Percentiles rank a stretch among this genome's conserved stretches.
Evolutionary conservation across 2,329 filamentous ascomycete species (phyloP).

Genomic region (Meredithiella fracta): DNA sequence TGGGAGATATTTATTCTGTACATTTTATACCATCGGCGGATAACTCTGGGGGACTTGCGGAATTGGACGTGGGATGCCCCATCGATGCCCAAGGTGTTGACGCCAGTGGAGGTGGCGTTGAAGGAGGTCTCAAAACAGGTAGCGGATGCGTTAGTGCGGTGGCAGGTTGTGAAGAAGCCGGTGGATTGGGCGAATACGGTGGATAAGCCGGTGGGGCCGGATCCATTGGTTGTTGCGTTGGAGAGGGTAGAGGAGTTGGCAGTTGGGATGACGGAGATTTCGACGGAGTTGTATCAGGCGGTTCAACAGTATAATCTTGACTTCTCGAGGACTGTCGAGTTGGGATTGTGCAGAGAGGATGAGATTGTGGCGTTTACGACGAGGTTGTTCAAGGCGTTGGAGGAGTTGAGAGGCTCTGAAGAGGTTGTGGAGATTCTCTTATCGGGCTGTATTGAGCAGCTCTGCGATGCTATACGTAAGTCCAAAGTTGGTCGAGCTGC

Average conservation of each 20-base stretch:
- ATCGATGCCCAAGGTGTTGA: slow-evolving; percentile 15
- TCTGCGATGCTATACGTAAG: slow-evolving; percentile 5
- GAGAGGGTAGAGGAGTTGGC: slow-evolving; percentile 3
- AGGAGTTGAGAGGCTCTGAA: not conserved
- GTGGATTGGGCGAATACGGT: slow-evolving; percentile 10
- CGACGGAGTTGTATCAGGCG: slow-evolving; percentile 1
- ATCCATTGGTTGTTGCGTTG: slow-evolving; percentile 6
- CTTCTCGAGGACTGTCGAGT: slow-evolving; percentile 5
- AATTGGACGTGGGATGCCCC: slow-evolving; percentile 39
- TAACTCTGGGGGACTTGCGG: slow-evolving; percentile 25
- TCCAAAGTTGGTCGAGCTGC: slow-evolving; percentile 5
- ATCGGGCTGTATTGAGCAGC: slow-evolving; percentile 1
- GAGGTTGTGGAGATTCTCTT: slow-evolving; percentile 7
- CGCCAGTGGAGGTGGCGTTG: not conserved
- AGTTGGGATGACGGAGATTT: not conserved
- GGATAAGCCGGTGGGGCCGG: slow-evolving; percentile 1
- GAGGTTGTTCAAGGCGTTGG: slow-evolving; percentile 5
- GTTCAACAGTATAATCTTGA: slow-evolving; percentile 7
- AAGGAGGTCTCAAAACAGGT: not conserved
- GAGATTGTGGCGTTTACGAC: slow-evolving; percentile 11
- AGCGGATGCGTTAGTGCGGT: not conserved
- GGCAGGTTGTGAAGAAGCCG: not conserved
- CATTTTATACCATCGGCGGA: slow-evolving; percentile 26
- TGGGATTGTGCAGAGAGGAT: slow-evolving; percentile 10
- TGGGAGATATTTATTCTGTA: slow-evolving; percentile 31